Evolutionary conservation across 768 basidiomycete species (phyloP).

Genomic region (Tylopilus vinaceipallidus): DNA sequence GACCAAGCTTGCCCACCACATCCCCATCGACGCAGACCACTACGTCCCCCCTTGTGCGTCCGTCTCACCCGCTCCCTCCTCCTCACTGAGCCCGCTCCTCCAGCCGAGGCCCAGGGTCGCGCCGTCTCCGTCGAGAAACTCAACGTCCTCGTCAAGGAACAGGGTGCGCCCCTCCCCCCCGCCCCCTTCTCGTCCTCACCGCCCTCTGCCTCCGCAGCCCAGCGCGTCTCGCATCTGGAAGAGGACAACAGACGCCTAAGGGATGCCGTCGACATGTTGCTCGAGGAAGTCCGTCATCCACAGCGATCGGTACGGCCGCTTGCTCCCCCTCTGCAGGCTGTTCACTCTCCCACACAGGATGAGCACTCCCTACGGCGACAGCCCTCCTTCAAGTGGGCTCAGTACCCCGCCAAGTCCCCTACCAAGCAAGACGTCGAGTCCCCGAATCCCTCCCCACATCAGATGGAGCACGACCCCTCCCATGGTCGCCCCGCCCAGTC

Average conservation of each 20-base stretch:
- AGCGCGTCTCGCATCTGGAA: slow-evolving; percentile 68
- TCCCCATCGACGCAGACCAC: slow-evolving; percentile 80
- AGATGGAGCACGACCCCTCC: slow-evolving; percentile 66
- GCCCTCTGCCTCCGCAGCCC: slow-evolving; percentile 43
- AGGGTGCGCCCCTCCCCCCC: slow-evolving; percentile 48
- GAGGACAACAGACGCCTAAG: slow-evolving; percentile 74
- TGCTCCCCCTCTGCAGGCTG: slow-evolving; percentile 1
- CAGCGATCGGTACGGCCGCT: slow-evolving; percentile 17
- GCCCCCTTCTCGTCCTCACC: not conserved
- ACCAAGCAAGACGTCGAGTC: slow-evolving; percentile 76
- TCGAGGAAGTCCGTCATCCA: slow-evolving; percentile 58
- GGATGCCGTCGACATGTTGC: slow-evolving; percentile 55
- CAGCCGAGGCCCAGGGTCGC: slow-evolving; percentile 61
- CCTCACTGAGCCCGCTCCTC: not conserved
- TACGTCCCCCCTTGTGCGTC: slow-evolving; percentile 87
- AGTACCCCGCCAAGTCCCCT: slow-evolving; percentile 75
- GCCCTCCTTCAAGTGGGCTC: slow-evolving; percentile 87
- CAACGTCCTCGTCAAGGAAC: slow-evolving; percentile 65
- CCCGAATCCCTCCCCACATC: slow-evolving; percentile 77
- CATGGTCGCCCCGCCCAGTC: slow-evolving; percentile 32
- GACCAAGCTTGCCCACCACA: slow-evolving; percentile 77
- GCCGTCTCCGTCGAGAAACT: slow-evolving; percentile 63
- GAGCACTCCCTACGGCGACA: slow-evolving; percentile 59
- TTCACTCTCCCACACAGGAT: slow-evolving; percentile 25
- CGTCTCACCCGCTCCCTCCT: not conserved